These are phyloP conservation scores for Pharus latifolius DNA, from an alignment of 176 grass and related monocot genomes.

Conservation along the genomic window DNA sequence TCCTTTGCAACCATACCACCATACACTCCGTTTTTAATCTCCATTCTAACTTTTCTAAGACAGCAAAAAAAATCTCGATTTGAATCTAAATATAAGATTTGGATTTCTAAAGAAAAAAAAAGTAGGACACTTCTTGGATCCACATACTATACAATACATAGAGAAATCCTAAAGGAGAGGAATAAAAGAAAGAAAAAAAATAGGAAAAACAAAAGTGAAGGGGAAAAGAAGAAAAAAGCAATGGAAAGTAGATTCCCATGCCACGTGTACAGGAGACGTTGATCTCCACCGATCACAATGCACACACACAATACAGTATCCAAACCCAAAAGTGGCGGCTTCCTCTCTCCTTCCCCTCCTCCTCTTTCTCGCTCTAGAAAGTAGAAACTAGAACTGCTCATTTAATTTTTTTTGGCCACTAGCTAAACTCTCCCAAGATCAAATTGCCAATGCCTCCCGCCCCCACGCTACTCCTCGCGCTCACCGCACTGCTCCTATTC, in stretches of 20 bases:
- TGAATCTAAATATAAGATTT: background rate
- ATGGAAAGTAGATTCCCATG: slow-evolving; percentile 44
- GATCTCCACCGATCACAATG: slow-evolving; percentile 18
- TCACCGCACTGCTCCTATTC: background rate
- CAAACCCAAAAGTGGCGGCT: slow-evolving; percentile 36
- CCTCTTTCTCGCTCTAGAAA: slow-evolving; percentile 25
- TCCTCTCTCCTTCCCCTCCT: slow-evolving; percentile 2
- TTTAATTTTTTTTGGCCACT: background rate
- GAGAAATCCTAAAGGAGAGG: slow-evolving; percentile 8
- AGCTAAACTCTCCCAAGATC: too few species aligned
- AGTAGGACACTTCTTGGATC: background rate
- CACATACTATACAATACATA: background rate
- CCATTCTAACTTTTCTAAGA: background rate
- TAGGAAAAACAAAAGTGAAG: background rate
- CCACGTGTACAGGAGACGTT: slow-evolving; percentile 40
- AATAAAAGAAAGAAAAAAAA: background rate
- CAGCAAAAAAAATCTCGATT: background rate
- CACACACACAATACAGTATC: background rate
- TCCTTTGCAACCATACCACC: slow-evolving; percentile 12
- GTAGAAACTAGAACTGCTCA: background rate
- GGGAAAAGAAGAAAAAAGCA: background rate
- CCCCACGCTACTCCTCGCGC: slow-evolving; percentile 1
- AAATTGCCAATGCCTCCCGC: slow-evolving; percentile 25
- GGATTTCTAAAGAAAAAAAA: background rate
- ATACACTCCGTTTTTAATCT: background rate